Evolutionary conservation across 1,284 basidiomycete species (phyloP), one percentile per base, ranked within the genome.

Genomic region (Calocybe gambosa): DNA sequence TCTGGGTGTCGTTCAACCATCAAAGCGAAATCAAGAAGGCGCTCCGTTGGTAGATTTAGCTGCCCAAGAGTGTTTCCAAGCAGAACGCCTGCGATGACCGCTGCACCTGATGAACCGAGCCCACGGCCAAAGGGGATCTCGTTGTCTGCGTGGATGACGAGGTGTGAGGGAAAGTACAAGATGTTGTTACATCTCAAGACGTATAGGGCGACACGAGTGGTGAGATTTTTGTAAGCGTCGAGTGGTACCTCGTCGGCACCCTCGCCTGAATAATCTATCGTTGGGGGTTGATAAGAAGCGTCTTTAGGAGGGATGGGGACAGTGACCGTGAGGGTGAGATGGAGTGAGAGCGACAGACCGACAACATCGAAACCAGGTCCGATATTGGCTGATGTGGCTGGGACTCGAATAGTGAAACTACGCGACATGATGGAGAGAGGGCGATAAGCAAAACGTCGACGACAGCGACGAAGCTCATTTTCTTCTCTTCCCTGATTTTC

Each of bases 1-100:
- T 99, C 96, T 6, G 96, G 96, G 65, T 99, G 96, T 8, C 96
- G 80, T 67, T 99, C 96, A 58, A 99, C 94, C 96, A 99, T 99
- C 48, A 99, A 77, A 1, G 96, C 94, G 62, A 93, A 95, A 68
- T 99, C 96, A 47, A 99, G 79, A 57, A 96, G 73, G 21, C 96
- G 81, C 42, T 77, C 77, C 25, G 68, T 74, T 13, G 85, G 62
- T 10, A 99, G 78, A 19, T 74, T 62, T 50, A 99, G 76, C 40
- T 80, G 55, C 12, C 91, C 95, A 10, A 99, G 73, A 15, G 83
- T 76, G 63, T 94, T 81, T 33, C 88, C 96, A 39, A 99, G 78
- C 29, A 97, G 74, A 19, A 97, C 89, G 37, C 96, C 96, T 0
- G 93, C 95, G 56, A 99, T 89, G 55, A 99, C 96, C 10, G 96